Conservation (phyloP, 2,329 filamentous ascomycete genomes). For the Rutstroemia sydowiana region DNA sequence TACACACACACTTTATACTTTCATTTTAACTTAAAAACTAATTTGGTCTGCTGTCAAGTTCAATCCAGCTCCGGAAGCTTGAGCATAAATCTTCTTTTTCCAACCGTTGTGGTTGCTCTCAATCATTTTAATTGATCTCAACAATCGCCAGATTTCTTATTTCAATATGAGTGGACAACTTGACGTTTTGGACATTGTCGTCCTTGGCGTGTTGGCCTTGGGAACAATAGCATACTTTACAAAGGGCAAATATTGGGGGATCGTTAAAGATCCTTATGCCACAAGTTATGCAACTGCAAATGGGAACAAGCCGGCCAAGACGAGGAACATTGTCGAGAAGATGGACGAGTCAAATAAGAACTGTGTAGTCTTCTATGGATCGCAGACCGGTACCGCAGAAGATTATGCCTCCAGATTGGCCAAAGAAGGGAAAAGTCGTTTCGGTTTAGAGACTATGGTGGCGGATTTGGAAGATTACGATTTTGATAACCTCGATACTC, state of each 20-base stretch:
- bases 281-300: conserved; percentile 62
- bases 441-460: conserved; percentile 96
- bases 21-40: neutral
- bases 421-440: conserved; percentile 95
- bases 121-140: neutral
- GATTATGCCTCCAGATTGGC: conserved; percentile 94
- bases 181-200: conserved; percentile 89
- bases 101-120: neutral
- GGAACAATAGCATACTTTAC: conserved; percentile 95
- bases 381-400: conserved; percentile 95
- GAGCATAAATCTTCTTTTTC: neutral
- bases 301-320: conserved; percentile 71
- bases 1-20: neutral
- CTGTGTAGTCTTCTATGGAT: conserved; percentile 97
- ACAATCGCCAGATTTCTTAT: neutral
- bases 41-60: neutral
- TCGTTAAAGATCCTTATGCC: conserved; percentile 83
- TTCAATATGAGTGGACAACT: conserved; percentile 70
- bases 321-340: conserved; percentile 88
- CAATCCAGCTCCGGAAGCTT: conserved; percentile 19
- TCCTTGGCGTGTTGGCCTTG: conserved; percentile 76
- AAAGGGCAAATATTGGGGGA: conserved; percentile 89
- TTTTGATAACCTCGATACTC: conserved; percentile 82
- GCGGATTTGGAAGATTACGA: conserved; percentile 98
- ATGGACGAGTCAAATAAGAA: conserved; percentile 95